Evolutionary conservation across 179 eudicot genomes (phyloP), one percentile per base, ranked within the genome.

Genomic region (Actinidia chinensis): DNA sequence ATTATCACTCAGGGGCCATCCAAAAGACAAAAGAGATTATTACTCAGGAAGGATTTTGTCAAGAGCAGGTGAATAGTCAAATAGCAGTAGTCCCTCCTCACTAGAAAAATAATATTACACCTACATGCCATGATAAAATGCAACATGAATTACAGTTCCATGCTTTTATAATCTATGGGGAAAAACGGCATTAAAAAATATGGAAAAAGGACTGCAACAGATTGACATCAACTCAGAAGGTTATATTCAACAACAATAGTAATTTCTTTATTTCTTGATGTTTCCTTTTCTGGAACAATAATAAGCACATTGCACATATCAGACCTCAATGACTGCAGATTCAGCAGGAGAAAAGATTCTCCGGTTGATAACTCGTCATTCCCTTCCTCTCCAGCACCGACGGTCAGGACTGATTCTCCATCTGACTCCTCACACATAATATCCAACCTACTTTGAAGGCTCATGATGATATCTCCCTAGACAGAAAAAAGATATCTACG

Each of bases 341-440:
- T 82, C 60, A 86, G 78, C 68, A 81, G 86, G 73, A 87, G 82
- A 75, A 82, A 65, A 58, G 87, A 83, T 61, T 80, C 79, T 58
- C 69, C 79, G 23, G 81, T 66, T 42, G 89, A 65, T 61, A 55
- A 73, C 51, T 81, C 83, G 74, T 78, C 79, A 81, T 75, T 83
- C 56, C 73, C 78, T 64, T 85, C 93, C 63, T 68, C 67, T 73
- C 47, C 87, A 82, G 64, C 86, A 73, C 81, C 85, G 75, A 71
- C 69, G 51, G 76, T 71, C n/a, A 81, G 71, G 68, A 81, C 71
- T 17, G 70, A 82, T 68, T 87, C 90, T 74, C 79, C 83, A 50
- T 91, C 98, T 43, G 92, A 88, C 84, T 91, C 98, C 72, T 95
- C 98, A 79, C 87, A 86, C 63, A 93, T 68, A 71, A 95, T 87